Base-by-base conservation (phyloP, 2,329 filamentous ascomycete genomes). In the Magnaporthales sp. region DNA sequence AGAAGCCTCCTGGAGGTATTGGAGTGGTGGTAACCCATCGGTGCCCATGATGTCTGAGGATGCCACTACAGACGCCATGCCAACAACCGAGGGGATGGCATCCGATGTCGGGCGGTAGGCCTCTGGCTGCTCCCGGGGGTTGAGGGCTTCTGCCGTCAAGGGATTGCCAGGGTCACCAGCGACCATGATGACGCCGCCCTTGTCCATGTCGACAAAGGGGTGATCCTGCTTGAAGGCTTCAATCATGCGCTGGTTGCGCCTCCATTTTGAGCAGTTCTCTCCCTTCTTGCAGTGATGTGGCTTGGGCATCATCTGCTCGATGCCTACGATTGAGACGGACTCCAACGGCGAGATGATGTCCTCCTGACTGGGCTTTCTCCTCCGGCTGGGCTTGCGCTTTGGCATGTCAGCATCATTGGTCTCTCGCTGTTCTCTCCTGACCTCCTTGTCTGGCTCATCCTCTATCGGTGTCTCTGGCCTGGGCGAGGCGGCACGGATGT, bases 1-100 rank as follows among this genome's bases (percentile, higher is more conserved):
- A 58, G 83, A 84, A 63, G 89, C 87, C 75, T 93, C 89, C 72
- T 93, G 89, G 51, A 97, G 84, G 69, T 88, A 86, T 67, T 86
- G 84, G 68, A 93, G 83, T 27, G 88, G 82, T 26, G 89, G 84
- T 13, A 88, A 75, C 62, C 75, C 78, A 46, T 85, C 85, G 6
- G 91, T 89, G 2, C 93, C 93, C 69, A 98, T 84, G 11, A 96
- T 84, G 77, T 97, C 94, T 1, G 93, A 97, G 0, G 94, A 97
- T 29, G 93, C 94, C 65, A 96, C 89, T 10, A 97, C 84, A 22
- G 62, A 64, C 3, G 54, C 54, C 15, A 46, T 46, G 54, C 54
- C 54, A 3, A 58, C 54, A 11, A 58, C 54, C 1, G 93, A 97
- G 10, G 91, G 91, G 3, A 90, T 86, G 24, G 86, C 86, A 71